Conservation (phyloP, 2,329 filamentous ascomycete species). For the Sporothrix dimorphospora region DNA sequence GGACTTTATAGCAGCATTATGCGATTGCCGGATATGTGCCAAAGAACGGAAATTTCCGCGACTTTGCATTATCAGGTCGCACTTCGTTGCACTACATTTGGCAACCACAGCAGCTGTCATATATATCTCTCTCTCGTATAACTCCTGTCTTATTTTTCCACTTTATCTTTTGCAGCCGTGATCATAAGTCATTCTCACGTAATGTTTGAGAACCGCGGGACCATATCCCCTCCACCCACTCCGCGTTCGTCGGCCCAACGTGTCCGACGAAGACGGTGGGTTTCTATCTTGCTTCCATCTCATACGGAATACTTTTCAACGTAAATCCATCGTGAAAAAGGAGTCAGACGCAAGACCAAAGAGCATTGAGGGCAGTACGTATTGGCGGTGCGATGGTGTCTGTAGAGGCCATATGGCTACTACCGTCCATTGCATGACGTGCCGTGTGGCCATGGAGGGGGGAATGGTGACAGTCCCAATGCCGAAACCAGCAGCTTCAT, state of each 20-base stretch:
- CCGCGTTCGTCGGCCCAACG: not conserved
- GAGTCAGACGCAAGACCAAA: no score
- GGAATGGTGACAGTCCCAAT: not conserved
- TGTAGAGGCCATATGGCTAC: not conserved
- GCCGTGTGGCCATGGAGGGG: not conserved
- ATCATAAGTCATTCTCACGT: not conserved
- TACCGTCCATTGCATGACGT: not conserved
- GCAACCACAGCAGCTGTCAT: not conserved
- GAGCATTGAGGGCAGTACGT: not conserved
- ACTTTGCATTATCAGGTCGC: no score
- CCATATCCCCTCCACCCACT: not conserved
- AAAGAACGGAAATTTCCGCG: no score
- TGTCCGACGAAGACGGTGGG: not conserved
- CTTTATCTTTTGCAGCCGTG: not conserved
- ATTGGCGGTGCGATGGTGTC: not conserved
- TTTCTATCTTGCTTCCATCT: no score
- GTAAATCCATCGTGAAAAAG: no score
- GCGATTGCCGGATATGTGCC: no score
- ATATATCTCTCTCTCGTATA: not conserved
- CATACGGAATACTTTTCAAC: no score
- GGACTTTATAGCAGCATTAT: not conserved
- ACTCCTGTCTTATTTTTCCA: not conserved
- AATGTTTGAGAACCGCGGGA: constrained; percentile 8
- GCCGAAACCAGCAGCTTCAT: not conserved
- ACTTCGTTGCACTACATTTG: not conserved